Evolutionary conservation across 2,329 filamentous ascomycete species (phyloP).

Genomic region (Huntiella bhutanensis): DNA sequence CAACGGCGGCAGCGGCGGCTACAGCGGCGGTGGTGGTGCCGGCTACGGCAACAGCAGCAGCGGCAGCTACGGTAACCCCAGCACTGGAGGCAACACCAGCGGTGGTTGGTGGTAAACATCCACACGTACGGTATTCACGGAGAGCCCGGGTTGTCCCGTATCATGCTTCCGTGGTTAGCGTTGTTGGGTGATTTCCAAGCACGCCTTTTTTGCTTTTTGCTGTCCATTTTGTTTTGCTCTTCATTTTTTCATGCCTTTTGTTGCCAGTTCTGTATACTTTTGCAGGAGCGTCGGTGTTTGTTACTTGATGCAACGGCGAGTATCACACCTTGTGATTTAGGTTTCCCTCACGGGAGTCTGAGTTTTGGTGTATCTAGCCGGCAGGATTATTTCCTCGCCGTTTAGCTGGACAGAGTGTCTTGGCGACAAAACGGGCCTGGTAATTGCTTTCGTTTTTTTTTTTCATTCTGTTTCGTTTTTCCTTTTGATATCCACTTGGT

Average conservation of each 20-base stretch:
- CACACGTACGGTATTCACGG: not conserved
- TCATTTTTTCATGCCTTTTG: not conserved
- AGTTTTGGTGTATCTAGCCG: not conserved
- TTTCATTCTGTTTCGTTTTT: conserved; percentile 11
- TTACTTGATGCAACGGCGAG: too few species aligned
- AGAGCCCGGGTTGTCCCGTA: too few species aligned
- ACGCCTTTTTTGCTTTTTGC: conserved; percentile 12
- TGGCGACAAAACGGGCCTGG: too few species aligned
- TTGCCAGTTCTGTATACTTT: not conserved
- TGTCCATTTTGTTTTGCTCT: conserved; percentile 11
- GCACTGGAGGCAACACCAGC: conserved; percentile 42
- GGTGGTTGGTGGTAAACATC: conserved; percentile 57
- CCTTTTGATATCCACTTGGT: conserved; percentile 15
- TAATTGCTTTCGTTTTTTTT: conserved; percentile 4
- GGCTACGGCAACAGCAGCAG: conserved; percentile 20
- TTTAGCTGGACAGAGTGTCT: not conserved
- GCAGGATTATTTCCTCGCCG: not conserved
- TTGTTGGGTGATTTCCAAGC: conserved; percentile 9
- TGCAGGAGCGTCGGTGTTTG: not conserved
- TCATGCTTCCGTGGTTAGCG: too few species aligned
- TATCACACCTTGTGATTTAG: too few species aligned
- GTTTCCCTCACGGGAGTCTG: too few species aligned
- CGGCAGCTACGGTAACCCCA: conserved; percentile 44
- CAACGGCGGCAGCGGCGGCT: conserved; percentile 21
- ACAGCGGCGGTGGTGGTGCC: conserved; percentile 29